A percentile compares a stretch with the other conserved stretches of the same genome.
These are phyloP conservation scores for Ceratorhiza oryzae-sativae DNA, from an alignment of 1,284 basidiomycete genomes.

Conservation along the genomic window DNA sequence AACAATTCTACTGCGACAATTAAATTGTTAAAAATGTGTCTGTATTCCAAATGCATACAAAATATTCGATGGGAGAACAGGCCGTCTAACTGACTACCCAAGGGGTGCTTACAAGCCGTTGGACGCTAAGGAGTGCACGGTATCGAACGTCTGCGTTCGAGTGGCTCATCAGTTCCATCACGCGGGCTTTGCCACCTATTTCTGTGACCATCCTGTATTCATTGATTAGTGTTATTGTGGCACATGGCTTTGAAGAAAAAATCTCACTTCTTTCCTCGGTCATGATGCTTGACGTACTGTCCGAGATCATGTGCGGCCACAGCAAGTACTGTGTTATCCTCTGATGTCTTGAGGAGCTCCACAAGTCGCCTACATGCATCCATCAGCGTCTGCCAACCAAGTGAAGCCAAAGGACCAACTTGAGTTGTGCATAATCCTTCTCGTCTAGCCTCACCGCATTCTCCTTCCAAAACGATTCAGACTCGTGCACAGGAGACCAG, in stretches of 20 bases:
- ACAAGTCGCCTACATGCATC: conserved; percentile 56
- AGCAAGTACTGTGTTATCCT: conserved; percentile 78
- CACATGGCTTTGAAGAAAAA: neutral
- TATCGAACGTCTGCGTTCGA: conserved; percentile 89
- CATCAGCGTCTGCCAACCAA: neutral
- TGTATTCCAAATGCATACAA: conserved; percentile 34
- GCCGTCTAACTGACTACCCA: conserved; percentile 55
- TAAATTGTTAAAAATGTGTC: conserved; percentile 8
- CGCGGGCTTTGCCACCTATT: conserved; percentile 84
- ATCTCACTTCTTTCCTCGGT: conserved; percentile 86
- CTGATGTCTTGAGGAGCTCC: conserved; percentile 71
- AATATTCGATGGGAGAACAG: neutral
- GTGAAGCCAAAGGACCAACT: conserved; percentile 51
- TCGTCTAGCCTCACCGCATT: conserved; percentile 88
- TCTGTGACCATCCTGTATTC: conserved; percentile 73
- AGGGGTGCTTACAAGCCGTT: conserved; percentile 80
- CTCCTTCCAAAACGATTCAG: conserved; percentile 97
- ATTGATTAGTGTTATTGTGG: neutral
- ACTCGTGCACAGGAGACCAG: conserved; percentile 95
- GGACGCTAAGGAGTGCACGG: conserved; percentile 84
- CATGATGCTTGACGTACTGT: conserved; percentile 90
- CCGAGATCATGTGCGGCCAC: conserved; percentile 93
- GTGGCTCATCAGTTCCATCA: conserved; percentile 96
- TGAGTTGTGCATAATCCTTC: conserved; percentile 78
- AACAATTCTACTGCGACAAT: neutral